These are phyloP conservation scores for Toxicodendron radicans DNA, from an alignment of 345 rosid genomes.

Conservation along the genomic window DNA sequence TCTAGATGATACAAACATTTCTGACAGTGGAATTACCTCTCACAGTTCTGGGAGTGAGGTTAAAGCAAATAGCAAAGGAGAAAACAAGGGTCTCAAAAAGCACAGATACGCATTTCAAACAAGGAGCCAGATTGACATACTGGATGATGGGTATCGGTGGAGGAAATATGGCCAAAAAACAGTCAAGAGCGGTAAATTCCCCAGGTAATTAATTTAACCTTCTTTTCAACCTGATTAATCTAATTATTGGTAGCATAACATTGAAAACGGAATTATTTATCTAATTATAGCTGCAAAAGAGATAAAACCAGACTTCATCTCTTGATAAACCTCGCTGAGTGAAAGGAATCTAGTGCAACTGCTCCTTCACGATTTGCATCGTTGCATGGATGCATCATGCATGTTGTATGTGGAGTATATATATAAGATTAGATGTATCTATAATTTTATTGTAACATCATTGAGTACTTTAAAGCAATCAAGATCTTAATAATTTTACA, in stretches of 20 bases:
- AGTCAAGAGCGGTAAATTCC: slow-evolving; percentile 41
- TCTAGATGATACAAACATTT: neutral
- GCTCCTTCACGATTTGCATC: neutral
- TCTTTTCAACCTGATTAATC: neutral
- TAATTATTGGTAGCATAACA: neutral
- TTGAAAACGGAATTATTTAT: neutral
- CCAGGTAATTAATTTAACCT: slow-evolving; percentile 29
- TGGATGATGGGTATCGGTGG: slow-evolving; percentile 57
- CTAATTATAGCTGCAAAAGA: neutral
- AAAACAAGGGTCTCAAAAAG: slow-evolving; percentile 21
- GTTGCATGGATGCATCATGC: neutral
- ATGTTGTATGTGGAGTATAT: too few species aligned
- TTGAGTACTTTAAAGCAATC: too few species aligned
- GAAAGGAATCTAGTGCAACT: neutral
- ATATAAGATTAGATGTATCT: too few species aligned
- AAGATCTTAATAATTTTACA: too few species aligned
- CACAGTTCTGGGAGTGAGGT: slow-evolving; percentile 1
- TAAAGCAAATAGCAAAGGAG: slow-evolving; percentile 19
- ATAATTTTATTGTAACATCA: too few species aligned
- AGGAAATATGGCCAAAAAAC: slow-evolving; percentile 52
- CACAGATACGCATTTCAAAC: slow-evolving; percentile 50
- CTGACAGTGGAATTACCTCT: slow-evolving; percentile 14
- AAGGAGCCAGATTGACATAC: slow-evolving; percentile 44
- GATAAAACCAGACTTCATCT: neutral
- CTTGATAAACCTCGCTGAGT: neutral